Percentiles rank a stretch among this genome's conserved stretches.
phyloP scores from a whole-genome alignment of 2,329 filamentous ascomycete genomes.

The Neofusicoccum laricinum region DNA sequence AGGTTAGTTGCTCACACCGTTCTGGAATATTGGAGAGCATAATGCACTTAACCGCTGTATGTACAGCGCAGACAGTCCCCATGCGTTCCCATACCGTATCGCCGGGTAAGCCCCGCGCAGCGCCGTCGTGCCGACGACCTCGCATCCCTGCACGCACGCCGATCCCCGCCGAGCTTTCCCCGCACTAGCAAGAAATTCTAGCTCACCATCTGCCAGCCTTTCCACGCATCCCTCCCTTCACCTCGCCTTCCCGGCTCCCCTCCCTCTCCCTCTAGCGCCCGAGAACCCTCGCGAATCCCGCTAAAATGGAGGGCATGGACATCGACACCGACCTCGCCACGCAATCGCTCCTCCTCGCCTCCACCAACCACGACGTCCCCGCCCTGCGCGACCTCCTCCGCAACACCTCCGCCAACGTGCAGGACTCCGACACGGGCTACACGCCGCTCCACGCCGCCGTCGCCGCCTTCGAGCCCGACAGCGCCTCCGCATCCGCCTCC shows the following conservation, averaged over 20 bases:
- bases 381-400: constrained; percentile 68
- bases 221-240: background rate
- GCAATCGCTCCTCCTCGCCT: constrained; percentile 64
- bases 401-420: constrained; percentile 64
- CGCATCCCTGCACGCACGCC: background rate
- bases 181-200: constrained; percentile 13
- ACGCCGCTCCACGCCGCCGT: constrained; percentile 89
- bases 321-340: constrained; percentile 43
- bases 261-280: background rate
- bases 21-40: too few relatives aligned
- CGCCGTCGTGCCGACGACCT: background rate
- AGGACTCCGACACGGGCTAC: constrained; percentile 80
- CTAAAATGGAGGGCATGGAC: constrained; percentile 21
- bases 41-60: too few relatives aligned
- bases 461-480: constrained; percentile 53
- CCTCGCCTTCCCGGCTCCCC: background rate
- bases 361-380: constrained; percentile 64
- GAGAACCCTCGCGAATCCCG: background rate
- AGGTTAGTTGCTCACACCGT: too few relatives aligned
- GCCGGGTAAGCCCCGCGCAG: background rate
- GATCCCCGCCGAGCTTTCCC: constrained; percentile 7
- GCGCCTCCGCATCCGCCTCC: constrained; percentile 23
- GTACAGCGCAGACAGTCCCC: too few relatives aligned
- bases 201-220: background rate
- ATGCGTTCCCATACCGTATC: too few relatives aligned